Evolutionary conservation across 768 basidiomycete genomes (phyloP).

Genomic region (Hortiboletus flavorubellus): DNA sequence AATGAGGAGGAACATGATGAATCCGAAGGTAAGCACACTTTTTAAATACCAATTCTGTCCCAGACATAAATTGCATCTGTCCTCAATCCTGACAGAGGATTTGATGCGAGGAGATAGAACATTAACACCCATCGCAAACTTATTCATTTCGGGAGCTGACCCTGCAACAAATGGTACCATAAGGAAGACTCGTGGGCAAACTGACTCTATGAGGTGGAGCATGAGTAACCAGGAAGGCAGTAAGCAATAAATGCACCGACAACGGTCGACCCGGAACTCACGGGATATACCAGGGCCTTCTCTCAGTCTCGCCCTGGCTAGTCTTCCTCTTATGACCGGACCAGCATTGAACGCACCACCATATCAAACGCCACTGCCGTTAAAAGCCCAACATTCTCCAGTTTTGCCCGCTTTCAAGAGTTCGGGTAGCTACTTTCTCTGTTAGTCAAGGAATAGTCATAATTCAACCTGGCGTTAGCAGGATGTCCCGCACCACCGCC

Average conservation of each 20-base stretch:
- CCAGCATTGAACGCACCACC: not conserved
- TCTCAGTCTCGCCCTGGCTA: conserved; percentile 7
- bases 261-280: not conserved
- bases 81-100: conserved; percentile 4
- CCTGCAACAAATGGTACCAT: not conserved
- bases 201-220: not conserved
- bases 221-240: conserved; percentile 6
- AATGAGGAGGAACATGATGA: conserved; percentile 2
- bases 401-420: conserved; percentile 1
- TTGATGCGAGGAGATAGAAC: not conserved
- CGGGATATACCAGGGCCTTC: conserved; percentile 7
- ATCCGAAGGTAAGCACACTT: conserved; percentile 6
- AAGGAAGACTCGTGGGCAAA: not conserved
- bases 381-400: not conserved
- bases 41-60: not conserved
- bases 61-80: not conserved
- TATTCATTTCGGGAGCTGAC: not conserved
- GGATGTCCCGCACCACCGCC: conserved; percentile 29
- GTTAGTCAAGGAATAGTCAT: not conserved
- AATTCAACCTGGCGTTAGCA: conserved; percentile 3
- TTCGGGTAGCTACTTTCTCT: conserved; percentile 9
- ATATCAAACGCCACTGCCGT: not conserved
- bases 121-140: not conserved
- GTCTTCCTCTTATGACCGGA: conserved; percentile 5
- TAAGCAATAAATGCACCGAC: conserved; percentile 1